Evolutionary conservation across 2,329 filamentous ascomycete genomes (phyloP), one percentile per base, ranked within the genome.

Genomic region (Penicillium sp.): DNA sequence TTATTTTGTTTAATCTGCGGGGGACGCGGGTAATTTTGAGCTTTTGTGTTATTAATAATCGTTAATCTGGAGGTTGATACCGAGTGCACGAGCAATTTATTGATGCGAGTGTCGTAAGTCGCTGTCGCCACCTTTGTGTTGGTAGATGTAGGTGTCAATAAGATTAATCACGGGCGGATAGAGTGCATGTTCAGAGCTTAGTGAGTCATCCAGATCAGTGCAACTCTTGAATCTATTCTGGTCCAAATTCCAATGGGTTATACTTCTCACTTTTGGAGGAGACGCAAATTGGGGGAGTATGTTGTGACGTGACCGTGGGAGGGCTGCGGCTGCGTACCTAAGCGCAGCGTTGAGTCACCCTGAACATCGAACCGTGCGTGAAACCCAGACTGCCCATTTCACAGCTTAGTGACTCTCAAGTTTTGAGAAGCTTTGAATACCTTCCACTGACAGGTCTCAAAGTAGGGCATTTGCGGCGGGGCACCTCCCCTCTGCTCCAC

Each of bases 401-500:
- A 21, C 9, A 39, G 12, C 16, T 39, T 16, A 13, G 6, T 13
- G 9, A 21, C 5, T 38, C 4, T 8, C 4, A 39, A 39, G 2
- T 4, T 21, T 10, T 21, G 16, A 39, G 36, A 21, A 39, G 10
- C 4, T 21, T 16, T 21, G 16, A 23, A 39, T 39, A 28, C 41
- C 41, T 42, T 28, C 41, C 41, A 26, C 41, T 42, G 24, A 9
- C 41, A 26, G 31, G 38, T 54, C 43, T 47, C 15, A 52, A 59
- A 42, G 51, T 62, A 63, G 56, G 61, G 61, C 58, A 39, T 53
- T 29, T 44, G 39, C 36, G 53, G 61, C 59, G 61, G 61, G 61
- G 61, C 61, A 62, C 43, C 53, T 57, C 52, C 54, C 56, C 52
- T 59, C 58, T 45, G 58, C 58, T 62, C 61, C 61, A 63, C 61